A percentile compares a stretch with the other conserved stretches of the same genome.
phyloP scores from a whole-genome alignment of 2,329 filamentous ascomycete genomes.

The Aspergillus sp. region DNA sequence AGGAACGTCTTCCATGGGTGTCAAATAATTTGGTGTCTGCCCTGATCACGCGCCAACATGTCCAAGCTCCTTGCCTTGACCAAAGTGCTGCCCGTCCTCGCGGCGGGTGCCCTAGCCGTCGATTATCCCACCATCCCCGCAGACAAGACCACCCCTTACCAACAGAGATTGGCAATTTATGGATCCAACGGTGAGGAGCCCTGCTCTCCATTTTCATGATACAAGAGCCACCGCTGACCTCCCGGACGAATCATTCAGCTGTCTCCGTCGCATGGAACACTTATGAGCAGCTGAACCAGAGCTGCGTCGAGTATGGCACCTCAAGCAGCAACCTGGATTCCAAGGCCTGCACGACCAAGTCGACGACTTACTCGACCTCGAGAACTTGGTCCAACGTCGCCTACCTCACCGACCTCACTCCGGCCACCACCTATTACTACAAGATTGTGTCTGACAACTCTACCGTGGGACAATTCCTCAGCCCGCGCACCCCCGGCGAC shows the following conservation, averaged over 20 bases:
- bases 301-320: constrained; percentile 57
- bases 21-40: neutral
- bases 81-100: constrained; percentile 30
- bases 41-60: neutral
- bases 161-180: constrained; percentile 56
- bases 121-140: constrained; percentile 50
- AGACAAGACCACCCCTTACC: constrained; percentile 56
- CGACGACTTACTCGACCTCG: constrained; percentile 56
- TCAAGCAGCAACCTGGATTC: constrained; percentile 42
- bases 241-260: constrained; percentile 34
- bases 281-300: constrained; percentile 47
- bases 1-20: no score
- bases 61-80: constrained; percentile 8
- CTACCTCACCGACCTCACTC: constrained; percentile 47
- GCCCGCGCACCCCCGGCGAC: constrained; percentile 56
- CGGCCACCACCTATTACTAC: constrained; percentile 63
- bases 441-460: constrained; percentile 60
- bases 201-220: neutral
- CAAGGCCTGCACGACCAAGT: constrained; percentile 49
- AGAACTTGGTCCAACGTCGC: constrained; percentile 57
- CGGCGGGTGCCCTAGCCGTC: constrained; percentile 24
- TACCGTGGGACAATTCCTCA: constrained; percentile 55
- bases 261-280: constrained; percentile 61
- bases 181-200: constrained; percentile 49
- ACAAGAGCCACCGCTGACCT: no score